Evolutionary conservation across 2,329 filamentous ascomycete genomes (phyloP), one percentile per base, ranked within the genome.

Genomic region (Aspergillus luchuensis): DNA sequence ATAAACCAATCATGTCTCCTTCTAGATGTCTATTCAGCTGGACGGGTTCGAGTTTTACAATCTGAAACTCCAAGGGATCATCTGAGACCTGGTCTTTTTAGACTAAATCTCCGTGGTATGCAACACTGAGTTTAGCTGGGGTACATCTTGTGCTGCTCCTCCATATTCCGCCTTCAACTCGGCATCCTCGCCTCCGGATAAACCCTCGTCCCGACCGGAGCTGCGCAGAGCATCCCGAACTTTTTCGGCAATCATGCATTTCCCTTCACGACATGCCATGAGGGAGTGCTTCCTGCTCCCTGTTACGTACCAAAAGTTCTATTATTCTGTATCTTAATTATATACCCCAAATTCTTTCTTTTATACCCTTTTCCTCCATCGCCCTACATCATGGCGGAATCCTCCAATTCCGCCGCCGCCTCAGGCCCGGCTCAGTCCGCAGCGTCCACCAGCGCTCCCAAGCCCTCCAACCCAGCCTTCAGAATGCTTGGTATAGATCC

Each of bases 381-480:
- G 8, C n/a, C 15, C 52, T 30, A 69, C 33, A 36, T 58, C 63
- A 79, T 79, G 77, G 69, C 74, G 51, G 75, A 79, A 51, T 63
- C 73, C 41, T 68, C 74, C 36, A 75, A 69, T 61, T 69, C 75
- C 60, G 70, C 72, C 41, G 69, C 76, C 38, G 64, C 74, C 39
- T 55, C 75, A 30, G 78, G 76, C 57, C 66, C 75, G 61, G 69
- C 77, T 72, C 74, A 71, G 63, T 69, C 71, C 60, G 66, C 69
- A 41, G 52, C 52, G 19, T 43, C 51, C 13, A 41, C 21, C 23
- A 30, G n/a, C 39, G 53, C 53, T 45, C 43, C 74, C 38, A 81
- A 80, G 69, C 66, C 69, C 4, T 81, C 84, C 53, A 94, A 94
- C 78, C 89, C 89, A 47, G 90, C 87, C 57, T 85, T 91, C 70